Percentiles rank a stretch among this genome's conserved stretches.
phyloP scores from a whole-genome alignment of 1,284 basidiomycete genomes.

The Exsudoporus floridanus region DNA sequence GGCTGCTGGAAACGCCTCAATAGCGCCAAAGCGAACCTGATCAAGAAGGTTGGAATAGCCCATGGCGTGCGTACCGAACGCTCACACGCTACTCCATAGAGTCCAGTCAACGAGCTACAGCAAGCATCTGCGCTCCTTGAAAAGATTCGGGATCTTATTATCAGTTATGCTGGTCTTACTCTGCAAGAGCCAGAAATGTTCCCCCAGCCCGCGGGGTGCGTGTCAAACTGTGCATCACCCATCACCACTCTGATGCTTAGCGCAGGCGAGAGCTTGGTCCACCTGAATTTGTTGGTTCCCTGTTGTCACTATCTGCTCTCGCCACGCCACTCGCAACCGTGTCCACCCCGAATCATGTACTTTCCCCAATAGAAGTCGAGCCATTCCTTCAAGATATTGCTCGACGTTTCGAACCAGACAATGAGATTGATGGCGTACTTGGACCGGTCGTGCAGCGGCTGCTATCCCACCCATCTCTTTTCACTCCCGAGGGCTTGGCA shows the following conservation, averaged over 20 bases:
- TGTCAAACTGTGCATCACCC: slow-evolving; percentile 15
- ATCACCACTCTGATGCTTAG: slow-evolving; percentile 7
- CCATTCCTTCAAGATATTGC: slow-evolving; percentile 73
- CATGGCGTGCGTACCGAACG: background rate
- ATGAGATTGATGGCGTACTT: slow-evolving; percentile 56
- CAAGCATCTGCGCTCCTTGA: slow-evolving; percentile 64
- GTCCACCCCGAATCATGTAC: slow-evolving; percentile 23
- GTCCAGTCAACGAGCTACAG: slow-evolving; percentile 60
- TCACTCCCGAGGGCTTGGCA: slow-evolving; percentile 62
- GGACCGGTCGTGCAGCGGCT: slow-evolving; percentile 59
- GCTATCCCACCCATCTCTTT: slow-evolving; percentile 62
- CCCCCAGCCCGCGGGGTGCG: slow-evolving; percentile 76
- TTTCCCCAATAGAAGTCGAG: slow-evolving; percentile 58
- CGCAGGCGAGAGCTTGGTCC: slow-evolving; percentile 68
- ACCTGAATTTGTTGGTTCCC: slow-evolving; percentile 71
- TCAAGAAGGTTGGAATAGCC: slow-evolving; percentile 53
- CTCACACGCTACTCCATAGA: slow-evolving; percentile 33
- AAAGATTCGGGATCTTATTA: slow-evolving; percentile 75
- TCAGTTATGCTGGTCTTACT: slow-evolving; percentile 89
- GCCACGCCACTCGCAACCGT: slow-evolving; percentile 48
- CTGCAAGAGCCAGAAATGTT: slow-evolving; percentile 95
- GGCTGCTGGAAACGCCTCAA: slow-evolving; percentile 89
- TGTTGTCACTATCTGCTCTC: slow-evolving; percentile 68
- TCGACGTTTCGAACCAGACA: slow-evolving; percentile 63
- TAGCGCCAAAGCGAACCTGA: slow-evolving; percentile 50